These are phyloP conservation scores for Fusarium sp. DNA, from an alignment of 2,329 filamentous ascomycete genomes.

Conservation along the genomic window DNA sequence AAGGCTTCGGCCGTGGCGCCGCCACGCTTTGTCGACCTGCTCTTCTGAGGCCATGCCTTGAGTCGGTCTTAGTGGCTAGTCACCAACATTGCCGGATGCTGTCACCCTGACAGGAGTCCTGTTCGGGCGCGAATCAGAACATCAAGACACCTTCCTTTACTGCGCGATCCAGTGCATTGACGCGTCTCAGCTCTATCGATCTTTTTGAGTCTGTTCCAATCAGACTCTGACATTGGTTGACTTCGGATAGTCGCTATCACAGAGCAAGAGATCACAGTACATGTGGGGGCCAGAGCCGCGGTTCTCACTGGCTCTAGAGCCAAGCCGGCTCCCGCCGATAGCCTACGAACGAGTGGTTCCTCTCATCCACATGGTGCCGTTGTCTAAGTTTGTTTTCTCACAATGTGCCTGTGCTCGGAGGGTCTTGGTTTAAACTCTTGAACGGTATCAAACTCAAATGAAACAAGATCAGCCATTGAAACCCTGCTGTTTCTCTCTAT, in stretches of 20 bases:
- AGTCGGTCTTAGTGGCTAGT: constrained; percentile 26
- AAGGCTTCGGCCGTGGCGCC: constrained; percentile 46
- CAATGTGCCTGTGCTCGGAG: not conserved
- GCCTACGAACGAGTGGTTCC: constrained; percentile 22
- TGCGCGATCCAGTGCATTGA: not conserved
- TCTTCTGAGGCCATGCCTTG: constrained; percentile 37
- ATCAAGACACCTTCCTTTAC: not conserved
- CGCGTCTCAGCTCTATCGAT: constrained; percentile 11
- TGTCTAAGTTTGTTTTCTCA: constrained; percentile 6
- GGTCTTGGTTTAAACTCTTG: not conserved
- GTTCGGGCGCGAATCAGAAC: constrained; percentile 12
- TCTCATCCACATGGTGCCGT: constrained; percentile 6
- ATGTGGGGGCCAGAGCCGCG: constrained; percentile 21
- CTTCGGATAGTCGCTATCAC: constrained; percentile 13
- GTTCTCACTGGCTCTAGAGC: constrained; percentile 27
- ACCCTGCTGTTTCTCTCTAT: not conserved
- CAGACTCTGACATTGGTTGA: not conserved
- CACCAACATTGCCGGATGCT: constrained; percentile 7
- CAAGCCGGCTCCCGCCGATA: constrained; percentile 39
- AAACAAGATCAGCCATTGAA: not conserved
- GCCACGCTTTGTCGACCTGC: constrained; percentile 41
- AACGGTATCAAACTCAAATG: not conserved
- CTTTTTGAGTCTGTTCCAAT: constrained; percentile 14
- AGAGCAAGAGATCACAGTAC: not conserved
- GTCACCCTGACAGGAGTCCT: constrained; percentile 11